Evolutionary conservation across 306 rosid species (phyloP).

Genomic region (Luffa aegyptiaca): DNA sequence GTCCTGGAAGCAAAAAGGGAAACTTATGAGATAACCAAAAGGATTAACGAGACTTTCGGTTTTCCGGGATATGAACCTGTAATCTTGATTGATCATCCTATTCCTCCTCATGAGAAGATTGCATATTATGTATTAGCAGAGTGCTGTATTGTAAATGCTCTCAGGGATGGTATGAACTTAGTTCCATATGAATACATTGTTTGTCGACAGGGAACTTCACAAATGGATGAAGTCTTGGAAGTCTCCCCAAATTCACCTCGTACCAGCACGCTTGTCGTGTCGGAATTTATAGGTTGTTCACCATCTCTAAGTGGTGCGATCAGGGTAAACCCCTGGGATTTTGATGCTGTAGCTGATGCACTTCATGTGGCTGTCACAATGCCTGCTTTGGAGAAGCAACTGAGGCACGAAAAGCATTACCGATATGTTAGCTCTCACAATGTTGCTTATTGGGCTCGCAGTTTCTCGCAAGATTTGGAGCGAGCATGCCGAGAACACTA

Average conservation of each 20-base stretch:
- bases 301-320: constrained; percentile 92
- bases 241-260: constrained; percentile 25
- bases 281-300: constrained; percentile 84
- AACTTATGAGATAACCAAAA: constrained; percentile 30
- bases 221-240: constrained; percentile 35
- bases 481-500: constrained; percentile 67
- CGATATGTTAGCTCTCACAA: constrained; percentile 71
- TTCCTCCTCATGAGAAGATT: constrained; percentile 60
- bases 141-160: constrained; percentile 77
- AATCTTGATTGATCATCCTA: constrained; percentile 41
- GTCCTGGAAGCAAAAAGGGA: constrained; percentile 49
- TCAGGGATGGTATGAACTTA: constrained; percentile 85
- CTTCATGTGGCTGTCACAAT: constrained; percentile 46
- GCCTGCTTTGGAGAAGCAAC: constrained; percentile 44
- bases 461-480: constrained; percentile 59
- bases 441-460: constrained; percentile 70
- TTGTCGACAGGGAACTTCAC: constrained; percentile 66
- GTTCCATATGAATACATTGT: constrained; percentile 57
- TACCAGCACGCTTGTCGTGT: constrained; percentile 63
- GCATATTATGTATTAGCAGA: constrained; percentile 68
- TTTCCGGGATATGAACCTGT: constrained; percentile 61
- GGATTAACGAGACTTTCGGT: constrained; percentile 48
- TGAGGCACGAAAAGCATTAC: constrained; percentile 76
- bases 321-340: constrained; percentile 82
- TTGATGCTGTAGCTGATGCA: constrained; percentile 71